phyloP scores from a whole-genome alignment of 2,329 filamentous ascomycete species.

The Talaromyces sp. region DNA sequence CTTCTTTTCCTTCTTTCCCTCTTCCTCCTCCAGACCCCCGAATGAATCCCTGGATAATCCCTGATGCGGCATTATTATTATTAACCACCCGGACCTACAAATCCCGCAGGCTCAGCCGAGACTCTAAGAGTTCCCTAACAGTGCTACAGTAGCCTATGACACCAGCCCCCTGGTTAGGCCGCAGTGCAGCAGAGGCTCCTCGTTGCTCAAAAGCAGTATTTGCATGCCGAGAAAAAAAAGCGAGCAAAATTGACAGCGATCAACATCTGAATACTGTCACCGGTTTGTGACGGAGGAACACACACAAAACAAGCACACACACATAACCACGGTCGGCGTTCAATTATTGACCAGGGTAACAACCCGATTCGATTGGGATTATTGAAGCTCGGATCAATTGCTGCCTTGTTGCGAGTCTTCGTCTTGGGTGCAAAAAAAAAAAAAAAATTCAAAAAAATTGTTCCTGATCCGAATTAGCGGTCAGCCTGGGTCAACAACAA shows the following conservation, averaged over 20 bases:
- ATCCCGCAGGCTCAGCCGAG: not conserved
- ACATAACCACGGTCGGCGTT: not conserved
- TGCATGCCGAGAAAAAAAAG: not conserved
- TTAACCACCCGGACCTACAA: not conserved
- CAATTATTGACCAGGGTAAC: not conserved
- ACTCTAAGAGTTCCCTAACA: not conserved
- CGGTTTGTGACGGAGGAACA: not conserved
- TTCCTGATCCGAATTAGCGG: constrained; percentile 14
- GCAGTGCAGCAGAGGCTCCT: constrained; percentile 9
- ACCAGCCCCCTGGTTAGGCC: constrained; percentile 14
- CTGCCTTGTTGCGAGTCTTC: constrained; percentile 6
- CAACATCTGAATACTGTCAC: not conserved
- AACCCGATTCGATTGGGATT: not conserved
- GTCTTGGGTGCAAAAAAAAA: not conserved
- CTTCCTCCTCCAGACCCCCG: no score
- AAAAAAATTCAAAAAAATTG: constrained; percentile 1
- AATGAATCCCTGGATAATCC: not conserved
- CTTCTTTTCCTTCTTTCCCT: not conserved
- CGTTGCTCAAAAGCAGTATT: not conserved
- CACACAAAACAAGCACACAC: not conserved
- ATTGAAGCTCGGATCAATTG: constrained; percentile 1
- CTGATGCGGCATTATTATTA: not conserved
- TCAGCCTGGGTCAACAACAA: constrained; percentile 10
- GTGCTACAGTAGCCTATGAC: constrained; percentile 6
- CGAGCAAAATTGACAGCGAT: not conserved